A percentile compares a stretch with the other conserved stretches of the same genome.
Evolutionary conservation across 2,329 filamentous ascomycete genomes (phyloP).

Genomic region (Fusarium veterinarium): DNA sequence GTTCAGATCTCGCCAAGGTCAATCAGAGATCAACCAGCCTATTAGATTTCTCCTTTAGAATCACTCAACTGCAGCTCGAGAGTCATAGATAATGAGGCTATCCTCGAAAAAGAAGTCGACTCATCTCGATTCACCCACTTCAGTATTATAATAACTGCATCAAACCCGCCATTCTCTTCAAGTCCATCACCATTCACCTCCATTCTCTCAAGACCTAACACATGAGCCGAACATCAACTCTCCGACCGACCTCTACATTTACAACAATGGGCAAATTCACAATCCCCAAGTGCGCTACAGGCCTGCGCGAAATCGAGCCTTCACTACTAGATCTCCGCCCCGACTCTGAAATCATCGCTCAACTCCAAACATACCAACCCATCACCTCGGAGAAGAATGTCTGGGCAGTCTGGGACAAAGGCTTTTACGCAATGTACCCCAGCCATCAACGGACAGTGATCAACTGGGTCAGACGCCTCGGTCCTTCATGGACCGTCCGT

Average conservation of each 20-base stretch:
- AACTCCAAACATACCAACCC: slow-evolving; percentile 46
- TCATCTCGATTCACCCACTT: background rate
- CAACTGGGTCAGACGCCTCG: slow-evolving; percentile 56
- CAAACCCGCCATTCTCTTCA: rapidly evolving
- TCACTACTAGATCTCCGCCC: slow-evolving; percentile 42
- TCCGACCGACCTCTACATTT: background rate
- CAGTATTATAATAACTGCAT: background rate
- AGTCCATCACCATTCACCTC: background rate
- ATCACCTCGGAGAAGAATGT: slow-evolving; percentile 56
- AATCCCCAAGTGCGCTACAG: slow-evolving; percentile 10
- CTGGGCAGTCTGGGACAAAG: slow-evolving; percentile 59
- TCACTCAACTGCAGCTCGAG: rapidly evolving
- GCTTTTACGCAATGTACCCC: slow-evolving; percentile 51
- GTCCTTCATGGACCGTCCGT: slow-evolving; percentile 55
- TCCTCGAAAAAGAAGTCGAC: slow-evolving; percentile 1
- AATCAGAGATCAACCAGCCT: background rate
- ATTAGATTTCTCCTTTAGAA: background rate
- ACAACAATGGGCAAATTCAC: slow-evolving; percentile 17
- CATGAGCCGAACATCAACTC: background rate
- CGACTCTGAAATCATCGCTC: slow-evolving; percentile 48
- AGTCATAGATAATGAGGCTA: background rate
- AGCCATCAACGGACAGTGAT: slow-evolving; percentile 53
- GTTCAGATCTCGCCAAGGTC: background rate
- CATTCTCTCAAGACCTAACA: rapidly evolving
- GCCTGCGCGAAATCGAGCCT: slow-evolving; percentile 11